These are phyloP conservation scores for Cruciata laevipes DNA, from an alignment of 257 asterid genomes.

Conservation along the genomic window DNA sequence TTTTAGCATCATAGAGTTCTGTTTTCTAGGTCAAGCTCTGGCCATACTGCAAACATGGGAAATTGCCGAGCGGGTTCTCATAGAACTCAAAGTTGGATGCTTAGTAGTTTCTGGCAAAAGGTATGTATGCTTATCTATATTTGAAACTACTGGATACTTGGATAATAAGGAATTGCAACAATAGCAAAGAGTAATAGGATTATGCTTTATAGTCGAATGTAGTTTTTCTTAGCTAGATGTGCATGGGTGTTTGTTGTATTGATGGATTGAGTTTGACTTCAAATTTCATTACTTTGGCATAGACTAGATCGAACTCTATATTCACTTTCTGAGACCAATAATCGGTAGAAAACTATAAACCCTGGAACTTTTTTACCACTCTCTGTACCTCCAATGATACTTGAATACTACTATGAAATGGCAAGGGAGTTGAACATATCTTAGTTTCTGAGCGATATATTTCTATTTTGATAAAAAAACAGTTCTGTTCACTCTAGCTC, in stretches of 20 bases:
- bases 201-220: background rate
- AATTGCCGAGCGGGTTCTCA: conserved; percentile 41
- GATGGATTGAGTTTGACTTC: background rate
- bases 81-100: conserved; percentile 49
- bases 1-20: background rate
- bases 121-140: conserved; percentile 24
- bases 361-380: background rate
- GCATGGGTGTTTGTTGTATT: background rate
- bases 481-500: background rate
- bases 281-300: background rate
- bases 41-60: conserved; percentile 48
- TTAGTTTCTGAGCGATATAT: too few species aligned
- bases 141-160: background rate
- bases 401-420: background rate
- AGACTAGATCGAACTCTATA: background rate
- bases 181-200: too few species aligned
- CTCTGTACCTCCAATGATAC: background rate
- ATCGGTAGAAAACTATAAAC: too few species aligned
- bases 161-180: background rate
- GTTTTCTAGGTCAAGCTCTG: conserved; percentile 70
- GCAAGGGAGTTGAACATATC: background rate
- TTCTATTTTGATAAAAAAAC: background rate
- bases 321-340: background rate
- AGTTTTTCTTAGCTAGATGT: background rate
- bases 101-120: conserved; percentile 59